Evolutionary conservation across 129 eudicot genomes (phyloP).

Genomic region (sunflower (Helianthus annuus)): HanXRQr2.0-SUNRISE NC_035445.2:119278465-119278964

Average conservation of each 20-base stretch:
- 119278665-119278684: neutral
- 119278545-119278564: conserved; percentile 99
- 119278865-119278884: conserved; percentile 79
- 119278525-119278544: conserved; percentile 99
- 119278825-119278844: conserved; percentile 99
- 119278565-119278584: conserved; percentile 92
- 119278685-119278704: conserved; percentile 31
- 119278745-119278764: conserved; percentile 82
- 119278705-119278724: conserved; percentile 77
- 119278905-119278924: conserved; percentile 37
- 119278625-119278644: conserved; percentile 1
- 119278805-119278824: conserved; percentile 98
- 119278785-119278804: conserved; percentile 92
- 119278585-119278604: conserved; percentile 79
- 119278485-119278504: conserved; percentile 68
- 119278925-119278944: neutral
- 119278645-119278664: neutral
- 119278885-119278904: conserved; percentile 96
- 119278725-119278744: conserved; percentile 84
- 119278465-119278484: neutral
- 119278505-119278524: conserved; percentile 96
- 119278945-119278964: too few species aligned
- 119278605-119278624: conserved; percentile 90
- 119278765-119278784: conserved; percentile 98
- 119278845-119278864: conserved; percentile 87